Evolutionary conservation across 1,284 basidiomycete genomes (phyloP), one percentile per base, ranked within the genome.

Genomic region (Hymenochaete sp.): DNA sequence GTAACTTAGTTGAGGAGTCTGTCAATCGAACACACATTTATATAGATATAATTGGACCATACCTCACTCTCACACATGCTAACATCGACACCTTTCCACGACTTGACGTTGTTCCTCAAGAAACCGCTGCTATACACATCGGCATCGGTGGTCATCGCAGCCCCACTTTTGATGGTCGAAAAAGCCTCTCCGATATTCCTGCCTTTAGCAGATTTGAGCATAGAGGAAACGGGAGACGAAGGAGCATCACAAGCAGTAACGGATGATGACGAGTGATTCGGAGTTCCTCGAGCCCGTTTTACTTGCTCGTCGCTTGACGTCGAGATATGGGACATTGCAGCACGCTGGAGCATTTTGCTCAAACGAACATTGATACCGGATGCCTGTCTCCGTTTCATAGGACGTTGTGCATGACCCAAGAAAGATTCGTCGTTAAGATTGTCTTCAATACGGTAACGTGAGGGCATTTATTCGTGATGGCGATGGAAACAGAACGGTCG

Each of bases 231-330:
- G 0, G 72, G 72, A 2, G 68, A 73, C 52, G 56, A 62, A 21
- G 60, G 28, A 3, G 18, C 19, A 35, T 68, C 65, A 38, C 63
- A 63, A 48, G 67, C 67, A 52, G 65, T 65, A 3, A 26, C 37
- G 39, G 61, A 58, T 8, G 73, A 72, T n/a, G 72, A 69, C 1
- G 71, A 72, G 9, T 63, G 58, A 7, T 64, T 63, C 13, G 71
- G 73, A 37, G 57, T 53, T 18, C 61, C 55, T 28, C 64, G 60
- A 9, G 49, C 57, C 29, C 63, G 62, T 28, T 38, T 48, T 42
- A 18, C 18, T 22, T 19, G 18, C 10, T 29, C 19, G 7, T 26
- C 11, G 4, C 33, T 4, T 2, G 28, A 13, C 10, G 25, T 28
- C 9, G 31, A 32, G 31, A 26, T 25, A 24, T 36, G 39, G 1